A percentile compares a stretch with the other conserved stretches of the same genome.
Evolutionary conservation across 306 rosid species (phyloP).

Genomic region (Prosopis cineraria): DNA sequence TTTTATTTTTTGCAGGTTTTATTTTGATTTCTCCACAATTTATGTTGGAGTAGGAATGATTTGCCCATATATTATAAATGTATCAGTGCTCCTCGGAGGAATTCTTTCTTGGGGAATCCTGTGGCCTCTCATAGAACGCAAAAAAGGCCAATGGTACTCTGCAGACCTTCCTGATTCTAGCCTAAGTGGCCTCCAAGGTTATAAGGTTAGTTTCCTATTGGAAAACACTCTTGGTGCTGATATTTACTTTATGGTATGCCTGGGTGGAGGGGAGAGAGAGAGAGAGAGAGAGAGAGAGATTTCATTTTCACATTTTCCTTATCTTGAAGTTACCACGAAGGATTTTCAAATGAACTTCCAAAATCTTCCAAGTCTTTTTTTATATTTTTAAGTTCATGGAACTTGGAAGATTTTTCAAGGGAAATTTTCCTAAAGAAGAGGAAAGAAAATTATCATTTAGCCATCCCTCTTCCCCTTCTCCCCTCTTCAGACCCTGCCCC

Average conservation of each 20-base stretch:
- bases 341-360: not conserved
- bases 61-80: conserved; percentile 58
- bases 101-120: conserved; percentile 59
- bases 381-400: not conserved
- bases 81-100: conserved; percentile 60
- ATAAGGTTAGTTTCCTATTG: conserved; percentile 44
- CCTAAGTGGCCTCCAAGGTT: conserved; percentile 55
- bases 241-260: not conserved
- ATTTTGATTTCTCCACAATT: conserved; percentile 54
- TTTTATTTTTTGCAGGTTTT: conserved; percentile 41
- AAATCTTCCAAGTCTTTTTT: not conserved
- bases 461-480: not conserved
- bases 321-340: too few species aligned
- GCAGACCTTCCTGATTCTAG: conserved; percentile 4
- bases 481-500: not conserved
- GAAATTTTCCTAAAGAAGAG: not conserved
- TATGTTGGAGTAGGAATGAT: conserved; percentile 66
- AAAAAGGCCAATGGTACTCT: conserved; percentile 48
- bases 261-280: not conserved
- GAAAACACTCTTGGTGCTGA: conserved; percentile 5
- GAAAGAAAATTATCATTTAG: not conserved
- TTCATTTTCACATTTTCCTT: not conserved
- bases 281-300: not conserved
- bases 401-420: not conserved
- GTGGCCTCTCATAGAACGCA: conserved; percentile 56